Percentiles rank a stretch among this genome's conserved stretches.
These are phyloP conservation scores for Colletotrichum abscissum DNA, from an alignment of 2,329 filamentous ascomycete species.

Conservation along the genomic window DNA sequence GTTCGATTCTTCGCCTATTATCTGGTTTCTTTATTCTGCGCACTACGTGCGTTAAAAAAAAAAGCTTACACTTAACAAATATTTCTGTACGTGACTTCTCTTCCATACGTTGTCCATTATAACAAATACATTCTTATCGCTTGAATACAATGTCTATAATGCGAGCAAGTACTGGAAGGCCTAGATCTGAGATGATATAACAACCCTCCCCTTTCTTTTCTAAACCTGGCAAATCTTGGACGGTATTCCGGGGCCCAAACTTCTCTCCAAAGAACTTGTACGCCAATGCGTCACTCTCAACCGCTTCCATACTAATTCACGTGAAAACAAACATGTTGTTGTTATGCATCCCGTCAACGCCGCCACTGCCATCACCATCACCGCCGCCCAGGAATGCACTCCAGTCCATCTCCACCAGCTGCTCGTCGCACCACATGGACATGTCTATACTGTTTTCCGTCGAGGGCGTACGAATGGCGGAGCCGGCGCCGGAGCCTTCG, in stretches of 20 bases:
- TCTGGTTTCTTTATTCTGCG: too few species aligned
- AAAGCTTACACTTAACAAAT: too few species aligned
- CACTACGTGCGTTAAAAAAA: too few species aligned
- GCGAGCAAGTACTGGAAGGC: background rate
- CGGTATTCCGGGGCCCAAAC: background rate
- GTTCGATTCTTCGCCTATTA: background rate
- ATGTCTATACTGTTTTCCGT: conserved; percentile 40
- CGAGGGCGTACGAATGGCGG: conserved; percentile 39
- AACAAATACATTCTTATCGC: too few species aligned
- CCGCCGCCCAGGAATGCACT: conserved; percentile 37
- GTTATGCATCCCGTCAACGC: background rate
- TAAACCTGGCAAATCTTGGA: background rate
- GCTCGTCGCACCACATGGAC: conserved; percentile 43
- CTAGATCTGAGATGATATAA: background rate
- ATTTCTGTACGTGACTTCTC: too few species aligned
- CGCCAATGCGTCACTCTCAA: background rate
- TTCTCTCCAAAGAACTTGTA: background rate
- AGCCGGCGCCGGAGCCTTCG: conserved; percentile 32
- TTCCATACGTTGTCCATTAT: too few species aligned
- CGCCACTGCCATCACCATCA: background rate
- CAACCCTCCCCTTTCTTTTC: background rate
- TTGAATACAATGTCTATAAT: background rate
- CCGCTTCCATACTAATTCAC: background rate
- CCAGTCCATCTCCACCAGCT: conserved; percentile 43
- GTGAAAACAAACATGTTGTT: background rate